Evolutionary conservation across 202 grass and related monocot genomes (phyloP), one percentile per base, ranked within the genome.

Genomic region (Dendrocalamus latiflorus): DNA sequence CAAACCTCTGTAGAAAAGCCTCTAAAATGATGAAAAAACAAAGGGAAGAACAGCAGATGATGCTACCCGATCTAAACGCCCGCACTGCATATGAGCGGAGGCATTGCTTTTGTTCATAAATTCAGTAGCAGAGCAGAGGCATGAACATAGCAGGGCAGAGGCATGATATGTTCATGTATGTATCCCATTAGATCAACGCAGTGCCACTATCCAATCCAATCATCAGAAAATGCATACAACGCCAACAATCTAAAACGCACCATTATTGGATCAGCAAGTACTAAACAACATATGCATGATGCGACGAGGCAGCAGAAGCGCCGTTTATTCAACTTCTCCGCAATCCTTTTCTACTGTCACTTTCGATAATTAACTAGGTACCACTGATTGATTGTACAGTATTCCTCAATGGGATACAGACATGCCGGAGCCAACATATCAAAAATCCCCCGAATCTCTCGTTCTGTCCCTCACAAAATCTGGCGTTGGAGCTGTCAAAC

Each of bases 401-500:
- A 84, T 65, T 66, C 36, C 84, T 75, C 69, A 65, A 65, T 49
- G 84, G 80, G 80, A 69, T 20, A 74, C 25, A 58, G 60, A 70
- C 71, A 84, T 62, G 45, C 65, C n/a, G 28, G 56, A 36, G 44
- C 65, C 45, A 81, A 73, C 64, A 76, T 54, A 63, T 62, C 43
- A 68, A 22, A 49, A 33, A 55, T 65, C 58, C 74, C 63, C 71
- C 48, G 12, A 2, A 10, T 20, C 22, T 56, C 39, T 2, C 34
- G 1, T 20, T 20, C 39, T 8, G 25, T 16, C n/a, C 16, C 51
- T 39, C 21, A 26, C 88, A 89, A 74, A 90, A 90, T 71, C 75
- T 83, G 45, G 75, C 36, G 24, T 55, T 83, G 49, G 66, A 86
- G 84, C 69, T 83, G 84, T 47, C 68, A 84, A 82, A 63, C 84